Percentiles rank a stretch among this genome's conserved stretches.
Evolutionary conservation across 2,329 filamentous ascomycete species (phyloP).

Genomic region (Calonectria pauciramosa): DNA sequence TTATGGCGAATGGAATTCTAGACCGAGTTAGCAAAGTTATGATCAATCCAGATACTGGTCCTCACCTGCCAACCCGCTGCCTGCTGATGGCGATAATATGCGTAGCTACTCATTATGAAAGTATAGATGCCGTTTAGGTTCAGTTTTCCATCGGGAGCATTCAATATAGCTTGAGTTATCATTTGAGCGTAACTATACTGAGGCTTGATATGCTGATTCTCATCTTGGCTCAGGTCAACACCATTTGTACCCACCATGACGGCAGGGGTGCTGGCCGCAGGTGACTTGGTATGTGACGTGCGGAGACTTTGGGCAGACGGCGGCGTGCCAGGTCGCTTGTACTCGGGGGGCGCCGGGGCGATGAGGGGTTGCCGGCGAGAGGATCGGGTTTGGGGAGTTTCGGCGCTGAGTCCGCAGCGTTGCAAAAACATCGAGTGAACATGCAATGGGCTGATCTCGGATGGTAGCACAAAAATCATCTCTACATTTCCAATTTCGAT

Average conservation of each 20-base stretch:
- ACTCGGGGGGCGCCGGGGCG: conserved; percentile 72
- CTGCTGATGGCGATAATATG: conserved; percentile 88
- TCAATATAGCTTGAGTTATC: conserved; percentile 96
- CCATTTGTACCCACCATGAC: conserved; percentile 60
- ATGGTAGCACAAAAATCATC: conserved; percentile 98
- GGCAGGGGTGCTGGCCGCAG: conserved; percentile 52
- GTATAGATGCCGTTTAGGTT: conserved; percentile 94
- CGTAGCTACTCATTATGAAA: conserved; percentile 91
- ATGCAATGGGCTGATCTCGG: conserved; percentile 74
- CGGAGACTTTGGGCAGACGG: conserved; percentile 57
- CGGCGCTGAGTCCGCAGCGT: conserved; percentile 70
- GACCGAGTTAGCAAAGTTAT: conserved; percentile 28
- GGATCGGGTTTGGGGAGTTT: conserved; percentile 46
- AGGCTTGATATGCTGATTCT: conserved; percentile 92
- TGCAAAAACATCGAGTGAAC: conserved; percentile 79
- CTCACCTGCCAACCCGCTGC: conserved; percentile 89
- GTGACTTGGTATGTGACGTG: conserved; percentile 47
- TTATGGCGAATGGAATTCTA: conserved; percentile 98
- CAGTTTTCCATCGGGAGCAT: conserved; percentile 87
- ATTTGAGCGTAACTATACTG: conserved; percentile 97
- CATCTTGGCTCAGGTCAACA: conserved; percentile 85
- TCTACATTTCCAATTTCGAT: conserved; percentile 93
- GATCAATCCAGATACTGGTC: background rate
- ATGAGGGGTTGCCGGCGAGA: conserved; percentile 61
- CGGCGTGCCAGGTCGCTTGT: conserved; percentile 73